These are phyloP conservation scores for Globisporangium mamillatum DNA, from an alignment of 352 stramenopile genomes.

Conservation along the genomic window DNA sequence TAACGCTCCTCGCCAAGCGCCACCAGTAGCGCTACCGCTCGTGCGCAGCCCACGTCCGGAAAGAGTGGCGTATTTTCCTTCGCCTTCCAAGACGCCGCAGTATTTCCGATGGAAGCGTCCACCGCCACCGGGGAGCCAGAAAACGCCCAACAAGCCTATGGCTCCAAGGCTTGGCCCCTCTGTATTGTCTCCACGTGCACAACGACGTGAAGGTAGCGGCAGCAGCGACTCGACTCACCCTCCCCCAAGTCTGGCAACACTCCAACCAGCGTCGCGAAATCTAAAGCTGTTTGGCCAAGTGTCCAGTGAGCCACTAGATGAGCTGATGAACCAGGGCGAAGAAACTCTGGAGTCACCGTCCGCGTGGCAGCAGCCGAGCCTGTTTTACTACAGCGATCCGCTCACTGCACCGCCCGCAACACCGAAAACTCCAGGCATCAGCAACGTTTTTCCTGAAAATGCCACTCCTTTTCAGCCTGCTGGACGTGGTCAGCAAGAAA, in stretches of 20 bases:
- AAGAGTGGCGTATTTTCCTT: constrained; percentile 36
- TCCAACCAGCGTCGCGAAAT: constrained; percentile 9
- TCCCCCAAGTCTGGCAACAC: constrained; percentile 9
- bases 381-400: constrained; percentile 27
- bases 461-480: background rate
- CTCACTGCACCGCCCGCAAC: background rate
- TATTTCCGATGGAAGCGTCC: constrained; percentile 68
- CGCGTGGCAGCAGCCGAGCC: constrained; percentile 13
- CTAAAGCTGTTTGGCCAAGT: background rate
- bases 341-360: constrained; percentile 2
- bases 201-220: constrained; percentile 11
- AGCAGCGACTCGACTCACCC: background rate
- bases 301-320: background rate
- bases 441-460: constrained; percentile 1
- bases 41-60: constrained; percentile 40
- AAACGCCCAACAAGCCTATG: constrained; percentile 11
- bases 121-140: constrained; percentile 3
- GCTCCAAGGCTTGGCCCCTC: background rate
- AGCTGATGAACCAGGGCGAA: background rate
- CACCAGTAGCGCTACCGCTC: constrained; percentile 47
- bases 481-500: background rate
- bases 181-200: constrained; percentile 14
- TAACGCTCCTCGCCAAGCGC: constrained; percentile 9
- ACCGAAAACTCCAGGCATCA: constrained; percentile 2
- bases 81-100: constrained; percentile 44